These are phyloP conservation scores for Mycocentrospora acerina DNA, from an alignment of 2,329 filamentous ascomycete species.

Conservation along the genomic window DNA sequence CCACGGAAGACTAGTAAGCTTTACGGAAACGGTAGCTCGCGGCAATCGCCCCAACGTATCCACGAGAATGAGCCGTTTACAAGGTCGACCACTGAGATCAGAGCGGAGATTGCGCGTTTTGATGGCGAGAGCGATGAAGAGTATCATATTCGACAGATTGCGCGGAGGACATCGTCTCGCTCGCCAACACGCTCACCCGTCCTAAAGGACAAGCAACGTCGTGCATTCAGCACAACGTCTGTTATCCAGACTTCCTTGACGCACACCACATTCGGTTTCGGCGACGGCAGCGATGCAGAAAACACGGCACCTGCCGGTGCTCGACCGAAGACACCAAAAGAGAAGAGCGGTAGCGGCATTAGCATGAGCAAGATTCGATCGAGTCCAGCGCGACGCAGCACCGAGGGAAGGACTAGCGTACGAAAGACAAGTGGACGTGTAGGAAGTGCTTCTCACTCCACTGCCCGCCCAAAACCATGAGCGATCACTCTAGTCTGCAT, in stretches of 20 bases:
- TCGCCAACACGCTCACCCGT: slow-evolving; percentile 62
- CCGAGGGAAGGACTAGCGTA: slow-evolving; percentile 51
- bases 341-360: slow-evolving; percentile 47
- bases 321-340: slow-evolving; percentile 49
- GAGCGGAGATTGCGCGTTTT: slow-evolving; percentile 60
- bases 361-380: slow-evolving; percentile 49
- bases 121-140: slow-evolving; percentile 78
- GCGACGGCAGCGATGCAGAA: slow-evolving; percentile 51
- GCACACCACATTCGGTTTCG: slow-evolving; percentile 35
- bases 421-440: slow-evolving; percentile 55
- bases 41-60: slow-evolving; percentile 37
- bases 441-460: slow-evolving; percentile 46
- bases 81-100: slow-evolving; percentile 60
- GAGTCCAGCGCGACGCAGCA: slow-evolving; percentile 48
- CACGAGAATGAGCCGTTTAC: slow-evolving; percentile 55
- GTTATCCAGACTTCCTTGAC: slow-evolving; percentile 46
- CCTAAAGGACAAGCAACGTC: slow-evolving; percentile 62
- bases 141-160: slow-evolving; percentile 66
- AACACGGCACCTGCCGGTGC: slow-evolving; percentile 42
- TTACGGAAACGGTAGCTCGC: slow-evolving; percentile 58
- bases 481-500: slow-evolving; percentile 8
- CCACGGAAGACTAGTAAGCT: slow-evolving; percentile 83
- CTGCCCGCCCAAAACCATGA: slow-evolving; percentile 32
- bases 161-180: slow-evolving; percentile 63
- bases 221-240: slow-evolving; percentile 72